A percentile compares a stretch with the other conserved stretches of the same genome.
Evolutionary conservation across 1,284 basidiomycete genomes (phyloP).

Genomic region (Cryptococcus deneoformans): DNA sequence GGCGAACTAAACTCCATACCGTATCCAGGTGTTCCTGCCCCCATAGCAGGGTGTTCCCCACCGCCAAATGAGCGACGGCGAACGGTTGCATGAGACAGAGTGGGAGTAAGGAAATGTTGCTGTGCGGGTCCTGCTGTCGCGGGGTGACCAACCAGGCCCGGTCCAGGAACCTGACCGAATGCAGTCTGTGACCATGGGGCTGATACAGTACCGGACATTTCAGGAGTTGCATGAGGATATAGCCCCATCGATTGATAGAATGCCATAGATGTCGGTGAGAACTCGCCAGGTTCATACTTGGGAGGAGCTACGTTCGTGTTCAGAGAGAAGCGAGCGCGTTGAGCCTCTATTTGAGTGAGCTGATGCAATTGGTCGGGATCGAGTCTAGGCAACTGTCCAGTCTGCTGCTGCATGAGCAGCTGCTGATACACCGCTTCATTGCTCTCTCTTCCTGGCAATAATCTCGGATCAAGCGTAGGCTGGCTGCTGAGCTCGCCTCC

Average conservation of each 20-base stretch:
- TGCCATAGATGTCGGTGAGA: slow-evolving; percentile 41
- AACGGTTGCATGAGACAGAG: not conserved
- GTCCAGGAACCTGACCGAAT: slow-evolving; percentile 13
- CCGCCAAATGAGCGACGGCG: slow-evolving; percentile 35
- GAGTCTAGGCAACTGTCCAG: not conserved
- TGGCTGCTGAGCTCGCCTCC: slow-evolving; percentile 1
- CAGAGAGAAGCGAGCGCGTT: slow-evolving; percentile 19
- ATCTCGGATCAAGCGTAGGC: slow-evolving; percentile 38
- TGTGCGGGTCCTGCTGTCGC: slow-evolving; percentile 18
- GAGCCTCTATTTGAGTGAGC: slow-evolving; percentile 16
- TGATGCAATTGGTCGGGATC: slow-evolving; percentile 19
- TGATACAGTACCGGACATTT: slow-evolving; percentile 24
- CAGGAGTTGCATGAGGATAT: slow-evolving; percentile 18
- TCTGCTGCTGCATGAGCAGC: slow-evolving; percentile 8
- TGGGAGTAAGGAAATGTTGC: slow-evolving; percentile 14
- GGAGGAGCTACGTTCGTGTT: slow-evolving; percentile 14
- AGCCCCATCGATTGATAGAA: slow-evolving; percentile 39
- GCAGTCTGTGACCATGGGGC: slow-evolving; percentile 29
- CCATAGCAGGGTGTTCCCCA: slow-evolving; percentile 39
- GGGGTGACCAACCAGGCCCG: not conserved
- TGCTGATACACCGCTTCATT: slow-evolving; percentile 9
- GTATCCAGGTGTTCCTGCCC: slow-evolving; percentile 46
- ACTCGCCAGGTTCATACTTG: slow-evolving; percentile 34
- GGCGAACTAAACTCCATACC: slow-evolving; percentile 37
- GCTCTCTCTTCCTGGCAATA: slow-evolving; percentile 26